phyloP scores from a whole-genome alignment of 352 stramenopile species.

The Globisporangium iwayamae region DNA sequence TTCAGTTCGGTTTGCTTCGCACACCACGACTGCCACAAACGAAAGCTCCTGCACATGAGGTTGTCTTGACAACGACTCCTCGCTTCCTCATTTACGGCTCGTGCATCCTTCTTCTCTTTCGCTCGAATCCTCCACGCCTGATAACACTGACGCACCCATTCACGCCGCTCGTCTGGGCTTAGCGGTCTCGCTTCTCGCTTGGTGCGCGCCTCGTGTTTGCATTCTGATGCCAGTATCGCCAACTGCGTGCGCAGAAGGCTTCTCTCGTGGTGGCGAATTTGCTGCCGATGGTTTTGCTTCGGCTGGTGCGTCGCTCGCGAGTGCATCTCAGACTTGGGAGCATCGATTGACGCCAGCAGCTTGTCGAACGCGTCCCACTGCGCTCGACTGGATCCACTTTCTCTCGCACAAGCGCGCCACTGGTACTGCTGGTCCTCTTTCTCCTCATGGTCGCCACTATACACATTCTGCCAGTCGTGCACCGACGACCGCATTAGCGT shows the following conservation, averaged over 20 bases:
- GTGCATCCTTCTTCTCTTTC: neutral
- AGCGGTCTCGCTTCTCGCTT: neutral
- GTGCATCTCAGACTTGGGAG: neutral
- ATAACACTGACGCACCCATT: neutral
- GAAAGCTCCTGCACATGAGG: neutral
- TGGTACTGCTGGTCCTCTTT: neutral
- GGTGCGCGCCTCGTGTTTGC: neutral
- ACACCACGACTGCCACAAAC: neutral
- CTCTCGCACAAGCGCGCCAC: neutral
- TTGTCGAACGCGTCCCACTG: conserved; percentile 3
- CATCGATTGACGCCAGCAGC: conserved; percentile 8
- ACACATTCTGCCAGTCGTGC: too few relatives aligned
- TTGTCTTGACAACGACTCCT: too few relatives aligned
- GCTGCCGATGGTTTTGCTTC: neutral
- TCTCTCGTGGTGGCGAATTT: neutral
- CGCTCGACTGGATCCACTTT: neutral
- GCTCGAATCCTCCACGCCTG: neutral
- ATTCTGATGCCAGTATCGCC: neutral
- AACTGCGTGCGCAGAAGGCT: conserved; percentile 9
- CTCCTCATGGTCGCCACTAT: neutral
- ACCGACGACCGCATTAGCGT: neutral
- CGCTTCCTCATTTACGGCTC: neutral
- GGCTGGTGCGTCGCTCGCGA: neutral
- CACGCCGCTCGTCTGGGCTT: neutral
- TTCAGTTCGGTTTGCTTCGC: neutral